Evolutionary conservation across 2,329 filamentous ascomycete genomes (phyloP), one percentile per base, ranked within the genome.

Genomic region (Nannizziopsis arthrosporioides): DNA sequence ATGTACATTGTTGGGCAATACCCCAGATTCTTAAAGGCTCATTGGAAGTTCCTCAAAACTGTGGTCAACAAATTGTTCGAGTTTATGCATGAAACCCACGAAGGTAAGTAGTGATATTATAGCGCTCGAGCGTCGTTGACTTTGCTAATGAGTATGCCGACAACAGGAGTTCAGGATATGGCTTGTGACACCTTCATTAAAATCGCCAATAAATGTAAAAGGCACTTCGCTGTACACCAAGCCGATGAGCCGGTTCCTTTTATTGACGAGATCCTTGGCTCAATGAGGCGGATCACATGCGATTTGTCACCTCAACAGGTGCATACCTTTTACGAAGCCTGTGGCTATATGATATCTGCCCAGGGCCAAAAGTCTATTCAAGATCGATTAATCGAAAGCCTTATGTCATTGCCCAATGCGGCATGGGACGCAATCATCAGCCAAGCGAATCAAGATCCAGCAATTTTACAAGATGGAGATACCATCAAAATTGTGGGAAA

Each of bases 1-100:
- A 98, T 98, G 92, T 98, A 98, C 66, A 98, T 98, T 70, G 92
- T 98, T 53, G 92, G 92, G 51, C 92, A 98, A 64, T 98, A 98
- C 63, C 92, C 92, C 34, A 85, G 92, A 15, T 98, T 98, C 72
- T 73, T 98, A 59, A 98, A 98, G 73, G 92, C 92, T 1, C 92
- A 98, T 67, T 98, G 92, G 92, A 98, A 98, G 67, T 98, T 98
- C 71, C 74, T 98, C 49, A 98, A 98, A 80, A 98, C 92, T 2
- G 92, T 98, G 14, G 92, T 98, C 61, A 98, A 98, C 72, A 98
- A 98, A 73, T 77, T 98, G 4, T 98, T 98, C 61, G 92, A 98
- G 71, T 98, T 98, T 64, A 98, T 98, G 92, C 92, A 98, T 66
- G 92, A 98, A 68, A 96, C 92, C 1, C 92, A 98, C 61, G 92